Conservation (phyloP, 2,329 filamentous ascomycete genomes). For the Mycosphaerella sp. region DNA sequence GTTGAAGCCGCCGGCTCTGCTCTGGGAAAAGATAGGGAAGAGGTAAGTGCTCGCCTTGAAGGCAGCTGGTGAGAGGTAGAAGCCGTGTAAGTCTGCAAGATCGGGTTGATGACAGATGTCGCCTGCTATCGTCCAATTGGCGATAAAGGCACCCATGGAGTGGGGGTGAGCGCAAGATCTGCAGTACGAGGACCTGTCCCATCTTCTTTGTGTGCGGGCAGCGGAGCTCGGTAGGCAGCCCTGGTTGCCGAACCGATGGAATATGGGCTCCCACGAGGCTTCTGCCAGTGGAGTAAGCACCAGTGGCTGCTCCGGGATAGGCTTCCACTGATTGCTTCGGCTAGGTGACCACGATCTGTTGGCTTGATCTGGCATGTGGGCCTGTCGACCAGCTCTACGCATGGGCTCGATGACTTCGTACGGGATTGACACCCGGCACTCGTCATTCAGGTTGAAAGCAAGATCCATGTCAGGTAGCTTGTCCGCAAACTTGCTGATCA, state of each 20-base stretch:
- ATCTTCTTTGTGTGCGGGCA: conserved; percentile 53
- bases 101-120: conserved; percentile 74
- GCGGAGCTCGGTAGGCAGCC: conserved; percentile 59
- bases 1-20: conserved; percentile 63
- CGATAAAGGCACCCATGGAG: conserved; percentile 59
- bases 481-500: conserved; percentile 50
- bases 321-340: conserved; percentile 37
- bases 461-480: conserved; percentile 58
- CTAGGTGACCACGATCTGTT: conserved; percentile 34
- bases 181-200: conserved; percentile 59
- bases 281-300: conserved; percentile 28
- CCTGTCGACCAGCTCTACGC: conserved; percentile 19
- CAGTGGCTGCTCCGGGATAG: conserved; percentile 28
- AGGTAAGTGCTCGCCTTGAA: conserved; percentile 58
- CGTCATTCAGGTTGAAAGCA: conserved; percentile 57
- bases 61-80: conserved; percentile 60
- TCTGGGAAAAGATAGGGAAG: conserved; percentile 68
- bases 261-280: conserved; percentile 35
- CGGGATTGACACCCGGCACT: conserved; percentile 51
- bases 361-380: conserved; percentile 1
- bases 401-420: conserved; percentile 39
- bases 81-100: conserved; percentile 64
- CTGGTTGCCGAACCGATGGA: conserved; percentile 39
- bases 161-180: conserved; percentile 57
- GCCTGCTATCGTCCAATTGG: conserved; percentile 58